Evolutionary conservation across 345 rosid genomes (phyloP), one percentile per base, ranked within the genome.

Genomic region (Salix brachista): DNA sequence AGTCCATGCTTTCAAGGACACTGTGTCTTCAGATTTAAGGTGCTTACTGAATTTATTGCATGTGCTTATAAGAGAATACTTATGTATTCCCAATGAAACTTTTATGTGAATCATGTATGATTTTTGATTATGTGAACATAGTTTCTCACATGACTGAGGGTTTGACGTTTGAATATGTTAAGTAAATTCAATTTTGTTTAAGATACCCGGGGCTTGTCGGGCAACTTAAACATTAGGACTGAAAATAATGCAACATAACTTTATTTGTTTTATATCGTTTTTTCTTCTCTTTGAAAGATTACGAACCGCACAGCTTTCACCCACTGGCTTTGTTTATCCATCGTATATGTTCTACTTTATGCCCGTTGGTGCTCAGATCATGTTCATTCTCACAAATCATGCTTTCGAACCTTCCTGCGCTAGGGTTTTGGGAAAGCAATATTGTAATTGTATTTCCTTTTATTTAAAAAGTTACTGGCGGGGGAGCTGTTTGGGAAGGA

Each of bases 1-100:
- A 52, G 99, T 96, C 41, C 83, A 89, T 75, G 93, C 91, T 26
- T 96, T 93, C 88, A 92, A 92, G 87, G 94, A 93, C 83, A 80
- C 97, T 0, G 99, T 96, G 48, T 77, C 85, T 42, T 89, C 98
- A 71, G 78, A 81, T 72, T 81, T 88, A 52, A 93, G 92, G 99
- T 90, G 41, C 28, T 23, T 50, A 14, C 10, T 46, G 13, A 78
- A 46, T 42, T 69, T 69, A 42, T 23, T 58, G 11, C 64, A 58
- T 23, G 8, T 54, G 60, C 60, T 54, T 54, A 5, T 23, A 58
- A 58, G 14, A 9, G 28, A 58, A 58, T 58, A 26, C 62, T 3
- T 23, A 8, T 58, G 14, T 58, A n/a, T 58, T 58, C 26, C 64
- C 25, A 4, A 3, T n/a, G 64, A 58, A 9, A 58, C 50, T 23